Base-by-base conservation (phyloP, 768 basidiomycete species). In the Mycena rebaudengoi region DNA sequence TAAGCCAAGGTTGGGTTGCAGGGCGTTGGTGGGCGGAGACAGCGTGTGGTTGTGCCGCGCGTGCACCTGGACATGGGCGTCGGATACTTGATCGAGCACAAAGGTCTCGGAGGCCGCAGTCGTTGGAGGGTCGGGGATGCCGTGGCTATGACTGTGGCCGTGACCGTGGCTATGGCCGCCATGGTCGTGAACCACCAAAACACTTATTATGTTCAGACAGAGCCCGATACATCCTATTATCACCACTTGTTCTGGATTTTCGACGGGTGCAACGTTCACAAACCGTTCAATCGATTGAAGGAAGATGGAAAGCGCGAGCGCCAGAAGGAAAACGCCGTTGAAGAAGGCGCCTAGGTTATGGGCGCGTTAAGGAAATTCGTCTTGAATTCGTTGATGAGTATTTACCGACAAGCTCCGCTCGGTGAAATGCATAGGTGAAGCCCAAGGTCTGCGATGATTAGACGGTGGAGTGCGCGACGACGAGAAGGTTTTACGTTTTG, bases 341-440 rank as follows among this genome's bases (percentile, higher is more conserved):
- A 85, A 85, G 69, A 85, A 85, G 16, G 82, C 82, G 43, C 85
- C 85, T 85, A 60, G 32, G 61, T 48, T 37, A 23, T 16, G 52
- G 37, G 65, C 46, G 45, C 50, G 56, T n/a, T 35, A 13, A 50
- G 49, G 50, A 49, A 4, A 21, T 32, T 39, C 13, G 23, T 43
- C n/a, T 21, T 3, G 40, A 51, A 66, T 43, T 40, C 23, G 65
- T 66, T 76, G 60, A 14, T 3, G 10, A 8, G 33, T n/a, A n/a
- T n/a, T 52, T 74, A 85, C 84, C 85, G 63, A 87, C 81, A 59
- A 86, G 79, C 68, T 87, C 85, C 52, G 84, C 84, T 45, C 85
- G 83, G 69, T 85, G 82, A 66, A 85, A 85, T 5, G 85, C 86
- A 64, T 82, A 87, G 7, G 85, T 87, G 67, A 83, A 87, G 55